Evolutionary conservation across 1,284 basidiomycete genomes (phyloP).

Genomic region (Heimioporus punctisporus): DNA sequence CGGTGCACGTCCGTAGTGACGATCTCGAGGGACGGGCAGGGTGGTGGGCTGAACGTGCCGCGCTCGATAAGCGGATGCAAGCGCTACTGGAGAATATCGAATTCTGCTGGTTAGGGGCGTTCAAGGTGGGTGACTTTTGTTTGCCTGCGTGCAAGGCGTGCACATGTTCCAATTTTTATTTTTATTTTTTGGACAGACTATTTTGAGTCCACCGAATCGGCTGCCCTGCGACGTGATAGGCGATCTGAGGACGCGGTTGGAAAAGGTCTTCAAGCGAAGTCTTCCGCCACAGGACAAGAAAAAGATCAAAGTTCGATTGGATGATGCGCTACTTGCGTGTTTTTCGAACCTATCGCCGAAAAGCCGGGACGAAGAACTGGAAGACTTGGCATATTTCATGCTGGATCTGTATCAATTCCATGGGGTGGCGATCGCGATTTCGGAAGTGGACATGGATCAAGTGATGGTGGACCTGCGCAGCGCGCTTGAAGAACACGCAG

Average conservation of each 20-base stretch:
- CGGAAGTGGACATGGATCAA: conserved; percentile 93
- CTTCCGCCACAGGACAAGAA: conserved; percentile 49
- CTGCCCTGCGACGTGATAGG: conserved; percentile 48
- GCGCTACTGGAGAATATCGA: conserved; percentile 87
- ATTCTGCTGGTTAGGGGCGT: conserved; percentile 96
- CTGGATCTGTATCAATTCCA: conserved; percentile 95
- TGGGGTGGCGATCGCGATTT: conserved; percentile 86
- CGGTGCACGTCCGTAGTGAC: conserved; percentile 67
- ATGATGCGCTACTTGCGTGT: conserved; percentile 81
- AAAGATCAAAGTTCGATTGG: conserved; percentile 40
- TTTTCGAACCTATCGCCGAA: conserved; percentile 83
- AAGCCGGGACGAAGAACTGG: conserved; percentile 92
- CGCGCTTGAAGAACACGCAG: conserved; percentile 70
- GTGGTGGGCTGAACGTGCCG: conserved; percentile 88
- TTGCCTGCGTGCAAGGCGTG: too few species aligned
- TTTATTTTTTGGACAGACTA: conserved; percentile 46
- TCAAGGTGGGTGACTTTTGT: conserved; percentile 68
- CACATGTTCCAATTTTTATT: neutral
- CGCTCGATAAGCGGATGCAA: conserved; percentile 78
- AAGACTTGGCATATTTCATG: conserved; percentile 94
- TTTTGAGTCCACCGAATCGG: conserved; percentile 60
- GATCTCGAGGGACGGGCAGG: conserved; percentile 64
- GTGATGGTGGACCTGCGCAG: conserved; percentile 75
- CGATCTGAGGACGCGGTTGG: conserved; percentile 66
- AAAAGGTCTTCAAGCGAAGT: conserved; percentile 73